Percentiles rank a stretch among this genome's conserved stretches.
Conservation (phyloP, 1,139 yeast genomes). For the Pneumocystis wakefieldiae region DNA sequence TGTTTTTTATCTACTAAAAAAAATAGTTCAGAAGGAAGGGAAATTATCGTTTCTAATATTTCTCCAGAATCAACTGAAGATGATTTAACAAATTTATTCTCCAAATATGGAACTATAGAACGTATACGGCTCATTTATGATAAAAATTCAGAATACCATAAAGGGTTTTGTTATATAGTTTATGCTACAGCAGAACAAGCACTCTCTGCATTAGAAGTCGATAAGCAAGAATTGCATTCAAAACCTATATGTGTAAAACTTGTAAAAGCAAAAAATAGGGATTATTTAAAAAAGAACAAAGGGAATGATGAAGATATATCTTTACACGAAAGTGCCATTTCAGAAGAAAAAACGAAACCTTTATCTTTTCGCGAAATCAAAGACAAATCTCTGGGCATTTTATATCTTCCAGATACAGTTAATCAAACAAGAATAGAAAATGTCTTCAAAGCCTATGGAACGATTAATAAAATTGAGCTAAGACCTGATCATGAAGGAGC, state of each 20-base stretch:
- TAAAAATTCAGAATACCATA: constrained; percentile 13
- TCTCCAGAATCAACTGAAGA: constrained; percentile 27
- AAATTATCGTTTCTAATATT: constrained; percentile 38
- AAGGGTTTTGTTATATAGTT: constrained; percentile 25
- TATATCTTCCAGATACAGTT: constrained; percentile 19
- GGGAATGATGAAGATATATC: neutral
- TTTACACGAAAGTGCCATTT: neutral
- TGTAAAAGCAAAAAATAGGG: constrained; percentile 5
- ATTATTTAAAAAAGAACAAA: neutral
- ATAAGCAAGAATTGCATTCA: constrained; percentile 14
- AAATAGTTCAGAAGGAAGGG: constrained; percentile 30
- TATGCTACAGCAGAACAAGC: constrained; percentile 20
- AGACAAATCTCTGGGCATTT: constrained; percentile 17
- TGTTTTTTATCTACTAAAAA: neutral
- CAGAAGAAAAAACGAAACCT: constrained; percentile 2
- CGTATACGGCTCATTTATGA: constrained; percentile 34
- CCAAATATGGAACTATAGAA: constrained; percentile 36
- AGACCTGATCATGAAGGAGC: constrained; percentile 40
- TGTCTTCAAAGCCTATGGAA: constrained; percentile 30
- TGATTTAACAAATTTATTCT: constrained; percentile 24
- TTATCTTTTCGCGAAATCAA: constrained; percentile 8
- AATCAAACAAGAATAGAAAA: constrained; percentile 18
- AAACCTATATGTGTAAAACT: constrained; percentile 1
- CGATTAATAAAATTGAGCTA: constrained; percentile 27
- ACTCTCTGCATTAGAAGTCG: constrained; percentile 17